Percentiles rank a stretch among this genome's conserved stretches.
Evolutionary conservation across 2,329 filamentous ascomycete genomes (phyloP).

Genomic region (Teratosphaeria gauchensis): DNA sequence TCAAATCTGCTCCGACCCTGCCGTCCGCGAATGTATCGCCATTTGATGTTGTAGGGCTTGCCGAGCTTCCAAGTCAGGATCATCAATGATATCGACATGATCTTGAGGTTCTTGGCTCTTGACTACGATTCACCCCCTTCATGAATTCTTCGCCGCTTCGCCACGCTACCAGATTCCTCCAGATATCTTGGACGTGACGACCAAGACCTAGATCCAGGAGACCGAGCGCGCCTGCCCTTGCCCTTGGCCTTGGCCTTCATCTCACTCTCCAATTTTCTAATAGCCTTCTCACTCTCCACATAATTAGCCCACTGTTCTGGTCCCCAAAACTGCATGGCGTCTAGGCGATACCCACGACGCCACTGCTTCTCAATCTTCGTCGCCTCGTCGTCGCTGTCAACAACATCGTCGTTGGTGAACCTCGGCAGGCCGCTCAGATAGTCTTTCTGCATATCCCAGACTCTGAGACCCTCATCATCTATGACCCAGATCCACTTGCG

Average conservation of each 20-base stretch:
- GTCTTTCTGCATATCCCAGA: constrained; percentile 7
- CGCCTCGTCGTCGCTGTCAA: constrained; percentile 5
- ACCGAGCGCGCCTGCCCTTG: neutral
- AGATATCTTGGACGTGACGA: neutral
- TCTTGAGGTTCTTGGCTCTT: no score
- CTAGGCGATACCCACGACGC: constrained; percentile 1
- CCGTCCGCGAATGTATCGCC: no score
- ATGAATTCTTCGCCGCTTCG: neutral
- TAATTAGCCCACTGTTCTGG: constrained; percentile 4
- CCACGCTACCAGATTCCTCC: neutral
- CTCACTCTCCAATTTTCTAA: neutral
- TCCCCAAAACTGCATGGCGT: neutral
- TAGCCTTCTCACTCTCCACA: neutral
- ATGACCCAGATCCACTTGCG: constrained; percentile 15
- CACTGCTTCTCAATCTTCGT: constrained; percentile 7
- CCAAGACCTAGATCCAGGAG: neutral
- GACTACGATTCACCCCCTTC: neutral
- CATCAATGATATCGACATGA: no score
- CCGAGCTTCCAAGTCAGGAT: no score
- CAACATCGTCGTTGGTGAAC: constrained; percentile 2
- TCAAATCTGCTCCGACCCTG: no score
- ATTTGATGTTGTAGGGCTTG: no score
- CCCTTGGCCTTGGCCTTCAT: neutral
- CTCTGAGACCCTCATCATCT: constrained; percentile 1
- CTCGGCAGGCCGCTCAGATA: constrained; percentile 5